Evolutionary conservation across 2,329 filamentous ascomycete species (phyloP).

Genomic region (Penicillium hesseltinei): DNA sequence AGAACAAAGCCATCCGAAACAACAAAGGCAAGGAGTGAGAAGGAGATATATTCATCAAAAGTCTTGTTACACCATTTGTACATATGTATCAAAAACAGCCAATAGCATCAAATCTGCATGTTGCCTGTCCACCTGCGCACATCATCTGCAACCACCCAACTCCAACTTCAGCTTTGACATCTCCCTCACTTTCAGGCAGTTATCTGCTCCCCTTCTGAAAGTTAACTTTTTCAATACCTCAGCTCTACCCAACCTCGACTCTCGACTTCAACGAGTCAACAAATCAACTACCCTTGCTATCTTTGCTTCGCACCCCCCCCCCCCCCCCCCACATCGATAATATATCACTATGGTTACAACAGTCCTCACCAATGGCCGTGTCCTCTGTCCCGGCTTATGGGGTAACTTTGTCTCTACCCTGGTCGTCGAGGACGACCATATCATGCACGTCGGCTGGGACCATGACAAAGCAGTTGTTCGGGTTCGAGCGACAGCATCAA

Average conservation of each 20-base stretch:
- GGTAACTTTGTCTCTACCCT: constrained; percentile 27
- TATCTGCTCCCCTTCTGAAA: no score
- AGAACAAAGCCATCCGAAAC: background rate
- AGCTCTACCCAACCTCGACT: no score
- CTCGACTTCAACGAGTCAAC: no score
- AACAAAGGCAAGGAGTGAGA: background rate
- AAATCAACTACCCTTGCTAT: background rate
- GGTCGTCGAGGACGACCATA: constrained; percentile 41
- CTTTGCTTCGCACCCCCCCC: background rate
- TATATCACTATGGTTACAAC: constrained; percentile 6
- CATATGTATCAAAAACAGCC: background rate
- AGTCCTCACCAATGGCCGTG: constrained; percentile 27
- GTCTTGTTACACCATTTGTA: background rate
- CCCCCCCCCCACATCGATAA: no score
- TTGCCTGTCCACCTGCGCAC: background rate
- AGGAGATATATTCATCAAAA: background rate
- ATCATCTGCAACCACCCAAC: background rate
- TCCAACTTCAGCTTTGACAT: background rate
- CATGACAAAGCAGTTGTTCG: constrained; percentile 21
- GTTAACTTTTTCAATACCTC: no score
- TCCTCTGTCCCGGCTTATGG: constrained; percentile 18
- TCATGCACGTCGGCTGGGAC: constrained; percentile 41
- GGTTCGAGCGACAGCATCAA: constrained; percentile 16
- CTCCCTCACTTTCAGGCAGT: background rate
- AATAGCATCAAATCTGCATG: background rate